Evolutionary conservation across 148 eudicot genomes (phyloP).

Genomic region (Persicaria tinctoria): DNA sequence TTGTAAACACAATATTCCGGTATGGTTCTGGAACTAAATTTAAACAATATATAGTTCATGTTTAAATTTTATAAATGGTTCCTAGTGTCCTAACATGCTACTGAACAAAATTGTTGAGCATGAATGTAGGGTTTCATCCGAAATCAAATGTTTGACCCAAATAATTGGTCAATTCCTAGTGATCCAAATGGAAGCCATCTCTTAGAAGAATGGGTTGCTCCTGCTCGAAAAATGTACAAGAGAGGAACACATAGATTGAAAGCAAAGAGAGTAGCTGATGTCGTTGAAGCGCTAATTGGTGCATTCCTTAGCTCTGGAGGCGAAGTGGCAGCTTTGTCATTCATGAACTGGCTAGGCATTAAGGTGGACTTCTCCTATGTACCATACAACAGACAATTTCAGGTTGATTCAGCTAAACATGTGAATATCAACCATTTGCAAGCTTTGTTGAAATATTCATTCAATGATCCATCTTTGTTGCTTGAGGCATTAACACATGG

Average conservation of each 20-base stretch:
- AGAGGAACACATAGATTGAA: conserved; percentile 38
- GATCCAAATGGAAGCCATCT: conserved; percentile 21
- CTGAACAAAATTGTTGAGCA: neutral
- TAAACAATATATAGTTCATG: neutral
- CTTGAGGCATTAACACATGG: conserved; percentile 94
- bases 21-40: conserved; percentile 14
- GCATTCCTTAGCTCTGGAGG: conserved; percentile 66
- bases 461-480: conserved; percentile 58
- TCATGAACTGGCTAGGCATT: conserved; percentile 84
- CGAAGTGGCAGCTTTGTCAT: conserved; percentile 56
- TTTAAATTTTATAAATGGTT: neutral
- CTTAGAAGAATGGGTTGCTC: conserved; percentile 31
- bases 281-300: conserved; percentile 86
- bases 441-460: conserved; percentile 46
- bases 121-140: conserved; percentile 74
- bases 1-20: conserved; percentile 69
- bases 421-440: conserved; percentile 45
- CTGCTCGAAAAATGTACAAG: conserved; percentile 33
- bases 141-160: conserved; percentile 59
- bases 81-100: neutral
- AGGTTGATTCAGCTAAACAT: conserved; percentile 31
- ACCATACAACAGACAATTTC: conserved; percentile 34
- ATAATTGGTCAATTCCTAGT: conserved; percentile 73
- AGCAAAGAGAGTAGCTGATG: conserved; percentile 77
- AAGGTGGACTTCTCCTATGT: conserved; percentile 39